A percentile compares a stretch with the other conserved stretches of the same genome.
phyloP scores from a whole-genome alignment of 768 basidiomycete genomes.

The Lentinus brumalis region DNA sequence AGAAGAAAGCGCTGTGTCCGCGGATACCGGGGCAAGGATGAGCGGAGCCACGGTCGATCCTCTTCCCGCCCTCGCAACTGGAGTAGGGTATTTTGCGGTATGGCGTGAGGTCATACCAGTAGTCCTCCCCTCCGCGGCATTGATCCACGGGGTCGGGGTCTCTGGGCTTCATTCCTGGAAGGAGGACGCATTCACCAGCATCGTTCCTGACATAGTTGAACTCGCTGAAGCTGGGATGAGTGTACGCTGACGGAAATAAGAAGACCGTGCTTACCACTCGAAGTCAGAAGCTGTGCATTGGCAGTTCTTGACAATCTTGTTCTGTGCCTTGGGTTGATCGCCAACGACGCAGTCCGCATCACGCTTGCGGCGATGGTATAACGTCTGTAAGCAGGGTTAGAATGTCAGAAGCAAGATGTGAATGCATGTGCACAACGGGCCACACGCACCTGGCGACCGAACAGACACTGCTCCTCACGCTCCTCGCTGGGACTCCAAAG shows the following conservation, averaged over 20 bases:
- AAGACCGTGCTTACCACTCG: slow-evolving; percentile 71
- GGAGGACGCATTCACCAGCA: slow-evolving; percentile 75
- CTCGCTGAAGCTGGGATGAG: slow-evolving; percentile 56
- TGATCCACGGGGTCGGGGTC: slow-evolving; percentile 52
- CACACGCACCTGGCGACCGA: slow-evolving; percentile 77
- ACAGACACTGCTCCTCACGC: slow-evolving; percentile 85
- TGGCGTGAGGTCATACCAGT: slow-evolving; percentile 92
- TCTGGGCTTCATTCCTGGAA: slow-evolving; percentile 66
- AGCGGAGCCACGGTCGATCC: slow-evolving; percentile 71
- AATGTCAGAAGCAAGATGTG: background rate
- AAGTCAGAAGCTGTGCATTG: slow-evolving; percentile 77
- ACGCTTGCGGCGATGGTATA: slow-evolving; percentile 88
- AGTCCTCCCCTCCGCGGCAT: slow-evolving; percentile 64
- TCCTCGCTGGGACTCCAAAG: slow-evolving; percentile 94
- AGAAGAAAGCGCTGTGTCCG: slow-evolving; percentile 78
- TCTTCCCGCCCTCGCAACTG: slow-evolving; percentile 75
- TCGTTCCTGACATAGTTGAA: slow-evolving; percentile 83
- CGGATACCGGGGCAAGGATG: slow-evolving; percentile 85
- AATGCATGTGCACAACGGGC: background rate
- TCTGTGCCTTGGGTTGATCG: slow-evolving; percentile 52
- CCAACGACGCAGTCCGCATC: slow-evolving; percentile 86
- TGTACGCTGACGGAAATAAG: background rate
- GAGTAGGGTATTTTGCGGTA: slow-evolving; percentile 93
- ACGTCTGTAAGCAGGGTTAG: slow-evolving; percentile 51
- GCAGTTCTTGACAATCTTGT: slow-evolving; percentile 68